A percentile compares a stretch with the other conserved stretches of the same genome.
phyloP scores from a whole-genome alignment of 805 yeast genomes.

The Saccharomycopsis fibuligera region DNA sequence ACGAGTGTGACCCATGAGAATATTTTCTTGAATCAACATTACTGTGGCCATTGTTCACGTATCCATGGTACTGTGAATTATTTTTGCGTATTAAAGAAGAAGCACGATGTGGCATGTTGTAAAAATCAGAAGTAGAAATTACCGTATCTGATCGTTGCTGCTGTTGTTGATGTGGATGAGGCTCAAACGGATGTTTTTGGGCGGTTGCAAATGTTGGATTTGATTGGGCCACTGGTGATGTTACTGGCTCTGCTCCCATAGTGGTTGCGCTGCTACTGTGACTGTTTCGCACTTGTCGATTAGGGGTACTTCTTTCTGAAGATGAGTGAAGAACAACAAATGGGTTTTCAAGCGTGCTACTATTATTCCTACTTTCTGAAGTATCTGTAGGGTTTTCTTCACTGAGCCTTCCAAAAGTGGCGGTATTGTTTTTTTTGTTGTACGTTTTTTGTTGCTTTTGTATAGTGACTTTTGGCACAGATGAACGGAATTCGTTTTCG shows the following conservation, averaged over 20 bases:
- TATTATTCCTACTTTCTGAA: neutral
- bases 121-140: conserved; percentile 9
- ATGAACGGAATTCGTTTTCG: conserved; percentile 1
- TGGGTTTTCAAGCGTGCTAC: neutral
- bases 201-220: neutral
- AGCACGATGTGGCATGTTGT: conserved; percentile 9
- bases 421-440: neutral
- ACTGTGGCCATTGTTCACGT: too few relatives aligned
- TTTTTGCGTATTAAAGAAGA: neutral
- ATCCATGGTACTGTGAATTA: neutral
- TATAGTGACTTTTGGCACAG: too few relatives aligned
- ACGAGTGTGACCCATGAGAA: too few relatives aligned
- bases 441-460: neutral
- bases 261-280: too few relatives aligned
- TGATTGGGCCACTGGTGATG: too few relatives aligned
- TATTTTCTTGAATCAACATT: too few relatives aligned
- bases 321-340: neutral
- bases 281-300: neutral
- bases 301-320: neutral
- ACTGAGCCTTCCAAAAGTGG: neutral
- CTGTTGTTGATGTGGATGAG: neutral
- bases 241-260: too few relatives aligned
- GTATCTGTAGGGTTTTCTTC: neutral
- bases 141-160: conserved; percentile 10
- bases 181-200: neutral